A percentile compares a stretch with the other conserved stretches of the same genome.
Conservation (phyloP, 352 stramenopile species). For the Hyaloperonospora arabidopsidis region DNA sequence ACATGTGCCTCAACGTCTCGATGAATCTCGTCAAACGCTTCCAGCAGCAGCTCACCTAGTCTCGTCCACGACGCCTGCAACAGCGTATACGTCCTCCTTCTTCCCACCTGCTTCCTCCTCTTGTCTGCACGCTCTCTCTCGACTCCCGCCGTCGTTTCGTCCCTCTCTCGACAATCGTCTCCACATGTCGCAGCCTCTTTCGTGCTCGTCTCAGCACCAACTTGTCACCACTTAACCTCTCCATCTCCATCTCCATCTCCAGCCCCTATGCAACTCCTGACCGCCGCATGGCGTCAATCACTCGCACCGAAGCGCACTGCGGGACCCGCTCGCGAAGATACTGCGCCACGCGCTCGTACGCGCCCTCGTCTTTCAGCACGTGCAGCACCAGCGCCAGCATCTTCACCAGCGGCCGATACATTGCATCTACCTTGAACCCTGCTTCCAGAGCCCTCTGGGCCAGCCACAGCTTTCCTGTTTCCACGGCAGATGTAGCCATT, state of each 20-base stretch:
- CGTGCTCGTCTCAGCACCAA: slow-evolving; percentile 14
- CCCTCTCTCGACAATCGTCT: slow-evolving; percentile 9
- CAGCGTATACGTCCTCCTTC: slow-evolving; percentile 33
- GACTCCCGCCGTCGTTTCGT: slow-evolving; percentile 32
- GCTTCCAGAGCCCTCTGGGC: slow-evolving; percentile 50
- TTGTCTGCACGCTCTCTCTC: slow-evolving; percentile 12
- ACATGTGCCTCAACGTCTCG: slow-evolving; percentile 21
- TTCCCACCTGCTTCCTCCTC: not conserved
- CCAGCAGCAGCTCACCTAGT: slow-evolving; percentile 50
- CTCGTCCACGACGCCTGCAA: slow-evolving; percentile 39
- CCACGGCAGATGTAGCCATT: slow-evolving; percentile 48
- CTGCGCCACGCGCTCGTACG: slow-evolving; percentile 37
- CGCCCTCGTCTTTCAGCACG: slow-evolving; percentile 42
- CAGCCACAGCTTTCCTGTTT: slow-evolving; percentile 59
- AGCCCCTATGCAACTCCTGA: not conserved
- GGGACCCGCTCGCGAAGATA: slow-evolving; percentile 44
- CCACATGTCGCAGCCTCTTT: slow-evolving; percentile 23
- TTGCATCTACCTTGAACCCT: slow-evolving; percentile 43
- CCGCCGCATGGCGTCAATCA: slow-evolving; percentile 18
- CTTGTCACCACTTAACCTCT: not conserved
- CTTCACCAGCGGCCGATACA: slow-evolving; percentile 59
- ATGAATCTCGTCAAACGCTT: slow-evolving; percentile 53
- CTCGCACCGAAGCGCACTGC: slow-evolving; percentile 27
- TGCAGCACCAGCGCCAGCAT: slow-evolving; percentile 51
- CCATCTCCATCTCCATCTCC: not conserved